Evolutionary conservation across 177 flowering plant genomes (phyloP).

Genomic region (Vitis hybrid): DNA sequence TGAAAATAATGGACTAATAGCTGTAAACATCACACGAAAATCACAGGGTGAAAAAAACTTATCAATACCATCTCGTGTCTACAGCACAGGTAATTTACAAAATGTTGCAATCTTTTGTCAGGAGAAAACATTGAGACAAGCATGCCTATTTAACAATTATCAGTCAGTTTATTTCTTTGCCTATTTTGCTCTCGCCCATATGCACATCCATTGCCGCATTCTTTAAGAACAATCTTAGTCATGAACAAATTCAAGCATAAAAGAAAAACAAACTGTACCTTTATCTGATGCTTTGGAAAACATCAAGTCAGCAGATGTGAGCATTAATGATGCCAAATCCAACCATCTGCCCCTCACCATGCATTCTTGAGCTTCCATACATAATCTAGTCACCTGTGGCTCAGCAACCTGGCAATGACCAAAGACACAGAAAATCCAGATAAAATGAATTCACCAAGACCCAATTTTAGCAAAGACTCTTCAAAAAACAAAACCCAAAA

Average conservation of each 20-base stretch:
- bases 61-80: too few species aligned
- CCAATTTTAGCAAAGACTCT: background rate
- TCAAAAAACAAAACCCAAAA: too few species aligned
- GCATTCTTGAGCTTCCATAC: constrained; percentile 79
- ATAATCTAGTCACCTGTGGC: constrained; percentile 61
- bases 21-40: too few species aligned
- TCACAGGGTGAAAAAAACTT: too few species aligned
- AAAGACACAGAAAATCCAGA: background rate
- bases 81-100: too few species aligned
- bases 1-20: too few species aligned
- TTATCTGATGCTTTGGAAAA: constrained; percentile 83
- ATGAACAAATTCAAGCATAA: too few species aligned
- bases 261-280: constrained; percentile 39
- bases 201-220: background rate
- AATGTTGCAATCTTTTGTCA: too few species aligned
- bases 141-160: too few species aligned
- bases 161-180: too few species aligned
- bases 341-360: constrained; percentile 72
- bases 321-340: constrained; percentile 81
- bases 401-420: constrained; percentile 62
- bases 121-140: too few species aligned
- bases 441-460: background rate
- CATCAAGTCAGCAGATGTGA: constrained; percentile 82
- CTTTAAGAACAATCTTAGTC: background rate
- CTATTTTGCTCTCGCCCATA: too few species aligned